phyloP scores from a whole-genome alignment of 306 rosid species.

The Trifolium subterraneum region DNA sequence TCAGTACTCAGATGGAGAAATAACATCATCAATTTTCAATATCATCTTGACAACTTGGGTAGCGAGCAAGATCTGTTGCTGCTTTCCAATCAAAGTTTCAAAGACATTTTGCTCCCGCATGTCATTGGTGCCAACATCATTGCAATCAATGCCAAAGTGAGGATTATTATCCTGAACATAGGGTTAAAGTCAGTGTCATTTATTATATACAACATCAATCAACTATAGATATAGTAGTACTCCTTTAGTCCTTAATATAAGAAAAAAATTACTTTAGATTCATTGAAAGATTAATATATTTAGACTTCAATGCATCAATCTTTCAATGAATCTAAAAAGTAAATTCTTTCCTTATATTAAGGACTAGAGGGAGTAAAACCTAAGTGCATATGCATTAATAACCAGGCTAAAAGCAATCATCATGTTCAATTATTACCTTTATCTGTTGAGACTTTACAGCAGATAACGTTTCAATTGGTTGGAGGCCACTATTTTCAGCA shows the following conservation, averaged over 20 bases:
- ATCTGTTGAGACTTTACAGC: conserved; percentile 93
- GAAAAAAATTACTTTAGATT: no score
- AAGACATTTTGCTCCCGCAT: conserved; percentile 92
- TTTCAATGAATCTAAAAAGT: no score
- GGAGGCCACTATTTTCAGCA: conserved; percentile 98
- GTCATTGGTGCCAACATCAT: conserved; percentile 88
- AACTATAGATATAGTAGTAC: neutral
- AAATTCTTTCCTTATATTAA: no score
- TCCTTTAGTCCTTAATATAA: no score
- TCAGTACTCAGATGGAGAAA: conserved; percentile 73
- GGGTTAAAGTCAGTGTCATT: conserved; percentile 15
- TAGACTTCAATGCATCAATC: no score
- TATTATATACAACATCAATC: neutral
- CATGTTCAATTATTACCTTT: conserved; percentile 59
- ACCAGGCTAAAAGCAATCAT: conserved; percentile 2
- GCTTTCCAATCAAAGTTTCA: conserved; percentile 93
- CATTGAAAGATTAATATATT: no score
- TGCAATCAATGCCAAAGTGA: conserved; percentile 87
- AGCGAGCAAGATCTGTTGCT: conserved; percentile 89
- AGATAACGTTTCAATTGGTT: conserved; percentile 92
- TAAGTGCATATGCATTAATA: neutral
- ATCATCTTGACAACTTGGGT: conserved; percentile 99
- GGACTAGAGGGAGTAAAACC: neutral
- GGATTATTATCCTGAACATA: conserved; percentile 73
- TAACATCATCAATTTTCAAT: conserved; percentile 92